Percentiles rank a stretch among this genome's conserved stretches.
These are phyloP conservation scores for Quercus dentata DNA, from an alignment of 306 rosid genomes.

Conservation along the genomic window DNA sequence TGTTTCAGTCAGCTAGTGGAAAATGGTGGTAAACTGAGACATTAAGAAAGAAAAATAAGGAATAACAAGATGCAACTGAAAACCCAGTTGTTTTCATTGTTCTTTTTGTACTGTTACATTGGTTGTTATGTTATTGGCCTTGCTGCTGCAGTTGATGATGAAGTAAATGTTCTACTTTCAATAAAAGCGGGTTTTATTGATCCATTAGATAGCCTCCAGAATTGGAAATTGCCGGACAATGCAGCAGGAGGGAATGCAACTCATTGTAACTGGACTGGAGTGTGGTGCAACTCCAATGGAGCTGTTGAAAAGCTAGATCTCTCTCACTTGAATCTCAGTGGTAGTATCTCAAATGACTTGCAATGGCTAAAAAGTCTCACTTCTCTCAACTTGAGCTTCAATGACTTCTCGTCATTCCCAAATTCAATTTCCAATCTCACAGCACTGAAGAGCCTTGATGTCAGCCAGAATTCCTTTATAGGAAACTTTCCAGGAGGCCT, in stretches of 20 bases:
- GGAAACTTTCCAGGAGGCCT: conserved; percentile 72
- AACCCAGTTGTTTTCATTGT: conserved; percentile 34
- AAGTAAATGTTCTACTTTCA: conserved; percentile 64
- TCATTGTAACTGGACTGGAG: conserved; percentile 79
- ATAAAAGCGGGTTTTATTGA: conserved; percentile 66
- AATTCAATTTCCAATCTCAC: conserved; percentile 63
- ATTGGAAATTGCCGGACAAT: conserved; percentile 55
- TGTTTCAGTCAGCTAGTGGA: conserved; percentile 23
- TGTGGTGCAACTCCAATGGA: conserved; percentile 62
- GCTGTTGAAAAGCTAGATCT: conserved; percentile 66
- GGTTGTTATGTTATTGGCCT: conserved; percentile 26
- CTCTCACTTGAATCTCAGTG: conserved; percentile 87
- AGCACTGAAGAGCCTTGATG: conserved; percentile 57
- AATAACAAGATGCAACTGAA: conserved; percentile 43
- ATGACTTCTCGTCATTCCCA: conserved; percentile 66
- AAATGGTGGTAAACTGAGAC: conserved; percentile 49
- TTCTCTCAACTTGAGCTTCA: conserved; percentile 70
- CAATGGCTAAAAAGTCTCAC: conserved; percentile 48
- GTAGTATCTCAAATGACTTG: conserved; percentile 55
- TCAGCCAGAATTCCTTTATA: conserved; percentile 73
- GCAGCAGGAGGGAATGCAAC: conserved; percentile 24
- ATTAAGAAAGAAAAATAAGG: conserved; percentile 25
- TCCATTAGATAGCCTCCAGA: conserved; percentile 48
- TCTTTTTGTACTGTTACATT: conserved; percentile 46
- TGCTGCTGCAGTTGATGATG: conserved; percentile 43